Base-by-base conservation (phyloP, 805 yeast genomes). In the Candida tammaniensis region DNA sequence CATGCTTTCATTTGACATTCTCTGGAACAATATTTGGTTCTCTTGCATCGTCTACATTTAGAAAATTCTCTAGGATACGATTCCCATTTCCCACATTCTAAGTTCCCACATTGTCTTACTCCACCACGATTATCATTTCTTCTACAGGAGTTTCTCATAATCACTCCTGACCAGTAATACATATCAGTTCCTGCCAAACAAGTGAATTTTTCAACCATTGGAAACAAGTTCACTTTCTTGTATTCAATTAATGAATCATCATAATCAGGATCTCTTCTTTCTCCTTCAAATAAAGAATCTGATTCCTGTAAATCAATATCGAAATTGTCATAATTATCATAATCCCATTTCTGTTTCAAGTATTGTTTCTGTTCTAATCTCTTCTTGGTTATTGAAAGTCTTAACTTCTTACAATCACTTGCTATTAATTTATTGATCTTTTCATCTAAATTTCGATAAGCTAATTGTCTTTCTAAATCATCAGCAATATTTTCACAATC, bases 131-230 rank as follows among this genome's bases (percentile, higher is more conserved):
- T 57, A 52, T 89, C 97, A 55, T 91, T 93, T 51, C 89, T 80
- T 38, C 97, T 75, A 55, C 96, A 91, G 1, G 96, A 88, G 57
- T 93, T 93, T 36, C 98, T 72, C 89, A 93, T 93, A 24, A 89
- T 87, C n/a, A 91, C 95, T 3, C 96, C 93, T 2, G 97, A 86
- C 98, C 98, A 91, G 59, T 89, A 88, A 47, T 84, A 82, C 69
- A 88, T 78, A 47, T 89, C 96, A 27, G 81, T 76, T 3, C 86
- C 78, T 46, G 82, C 76, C 30, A 70, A 62, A 34, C 74, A 68
- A 0, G 98, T 91, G 55, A 86, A 91, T 56, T 85, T 80, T 57
- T 91, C 98, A 24, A 91, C 97, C 46, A 91, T 61, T 7, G 95
- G 96, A 62, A 93, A 91, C 17, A 91, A 62, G 54, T 91, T 87